Evolutionary conservation across 2,329 filamentous ascomycete species (phyloP).

Genomic region (Aspergillus brasiliensis): DNA sequence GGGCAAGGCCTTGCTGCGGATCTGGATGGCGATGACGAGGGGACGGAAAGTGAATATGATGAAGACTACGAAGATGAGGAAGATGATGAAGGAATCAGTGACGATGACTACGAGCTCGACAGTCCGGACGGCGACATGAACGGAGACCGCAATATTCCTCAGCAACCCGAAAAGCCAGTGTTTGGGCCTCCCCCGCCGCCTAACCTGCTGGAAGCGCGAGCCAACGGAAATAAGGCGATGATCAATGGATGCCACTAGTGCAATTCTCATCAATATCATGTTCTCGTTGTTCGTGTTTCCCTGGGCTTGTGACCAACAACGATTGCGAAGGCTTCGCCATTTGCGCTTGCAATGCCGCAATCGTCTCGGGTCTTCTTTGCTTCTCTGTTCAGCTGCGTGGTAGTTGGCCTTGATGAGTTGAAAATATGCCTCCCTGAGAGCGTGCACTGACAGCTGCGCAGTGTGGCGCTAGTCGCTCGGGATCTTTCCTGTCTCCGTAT

Average conservation of each 20-base stretch:
- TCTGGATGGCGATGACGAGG: conserved; percentile 54
- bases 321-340: not conserved
- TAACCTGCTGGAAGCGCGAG: conserved; percentile 49
- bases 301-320: conserved; percentile 5
- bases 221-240: conserved; percentile 47
- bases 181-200: conserved; percentile 56
- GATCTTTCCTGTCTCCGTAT: conserved; percentile 14
- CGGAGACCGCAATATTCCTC: conserved; percentile 27
- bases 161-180: conserved; percentile 44
- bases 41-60: conserved; percentile 53
- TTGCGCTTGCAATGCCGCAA: conserved; percentile 3
- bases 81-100: conserved; percentile 64
- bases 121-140: conserved; percentile 30
- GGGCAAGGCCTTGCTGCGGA: conserved; percentile 68
- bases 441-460: conserved; percentile 8
- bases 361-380: conserved; percentile 4
- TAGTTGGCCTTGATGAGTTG: conserved; percentile 7
- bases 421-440: not conserved
- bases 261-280: not conserved
- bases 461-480: conserved; percentile 10
- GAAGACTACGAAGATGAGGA: conserved; percentile 66
- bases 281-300: conserved; percentile 9
- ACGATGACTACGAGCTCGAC: conserved; percentile 55
- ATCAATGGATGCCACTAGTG: conserved; percentile 45
- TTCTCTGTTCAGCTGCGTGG: conserved; percentile 7